Evolutionary conservation across 805 yeast species (phyloP), one percentile per base, ranked within the genome.

Genomic region (Ascoidea asiatica): DNA sequence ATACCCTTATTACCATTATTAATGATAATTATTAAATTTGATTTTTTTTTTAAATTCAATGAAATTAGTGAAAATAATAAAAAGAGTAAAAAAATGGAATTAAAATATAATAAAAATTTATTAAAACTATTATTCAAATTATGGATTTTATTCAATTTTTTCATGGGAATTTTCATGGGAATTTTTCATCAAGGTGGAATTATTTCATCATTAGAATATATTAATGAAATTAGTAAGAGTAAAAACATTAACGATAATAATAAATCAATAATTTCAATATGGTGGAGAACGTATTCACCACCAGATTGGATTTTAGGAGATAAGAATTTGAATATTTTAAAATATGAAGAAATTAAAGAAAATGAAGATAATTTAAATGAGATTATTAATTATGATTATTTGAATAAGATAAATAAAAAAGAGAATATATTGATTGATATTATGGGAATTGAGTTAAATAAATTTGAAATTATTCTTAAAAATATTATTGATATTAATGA

Each of bases 221-320:
- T 76, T 2, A 59, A 61, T 18, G 47, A 53, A 17, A 43, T 57
- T 18, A 47, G 53, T 2, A 43, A 51, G 19, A 49, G 62, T 2
- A 44, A 58, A 3, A n/a, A n/a, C n/a, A n/a, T n/a, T n/a, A n/a
- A n/a, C n/a, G 61, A 69, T 0, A 63, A 5, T 37, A 19, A 17
- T 13, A 13, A 6, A 4, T 19, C 20, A 20, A 21, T 15, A 2
- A 21, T 75, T 0, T 71, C 75, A 35, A 55, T 90, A 4, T 90
- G 95, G 87, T 90, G 97, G 97, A 78, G 87, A 58, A 87, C 96
- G 0, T 92, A 90, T 53, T 74, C 86, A 4, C 97, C 97, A 0
- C 97, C 98, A 3, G 73, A 86, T 4, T 92, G 95, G 95, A 58
- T 90, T 46, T 63, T 81, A 41, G 57, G 59, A 21, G 56, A 56